These are phyloP conservation scores for Lasiodiplodia sp. DNA, from an alignment of 2,329 filamentous ascomycete genomes.

Conservation along the genomic window DNA sequence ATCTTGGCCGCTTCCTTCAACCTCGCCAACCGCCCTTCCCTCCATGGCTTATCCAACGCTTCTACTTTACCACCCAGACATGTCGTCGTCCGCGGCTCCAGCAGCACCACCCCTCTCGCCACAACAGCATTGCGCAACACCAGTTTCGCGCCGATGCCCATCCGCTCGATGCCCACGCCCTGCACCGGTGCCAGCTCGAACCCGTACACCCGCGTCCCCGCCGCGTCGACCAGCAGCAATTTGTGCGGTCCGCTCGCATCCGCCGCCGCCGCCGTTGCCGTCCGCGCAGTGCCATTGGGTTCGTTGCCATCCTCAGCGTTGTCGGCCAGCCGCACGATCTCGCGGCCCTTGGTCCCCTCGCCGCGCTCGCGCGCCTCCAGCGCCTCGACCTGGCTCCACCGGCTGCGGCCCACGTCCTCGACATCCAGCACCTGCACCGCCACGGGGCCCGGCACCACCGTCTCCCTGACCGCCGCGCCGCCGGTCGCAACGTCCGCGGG, in stretches of 20 bases:
- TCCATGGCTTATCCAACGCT: constrained; percentile 79
- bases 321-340: constrained; percentile 76
- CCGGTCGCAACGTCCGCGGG: constrained; percentile 65
- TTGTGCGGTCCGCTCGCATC: constrained; percentile 85
- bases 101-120: constrained; percentile 77
- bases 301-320: constrained; percentile 38
- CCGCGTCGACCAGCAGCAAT: constrained; percentile 80
- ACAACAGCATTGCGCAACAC: constrained; percentile 72
- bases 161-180: constrained; percentile 75
- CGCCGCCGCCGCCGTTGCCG: constrained; percentile 39
- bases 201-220: constrained; percentile 76
- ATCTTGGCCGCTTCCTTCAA: constrained; percentile 65
- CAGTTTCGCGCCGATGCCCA: constrained; percentile 82
- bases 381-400: constrained; percentile 87
- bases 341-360: constrained; percentile 76
- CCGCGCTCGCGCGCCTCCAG: constrained; percentile 77
- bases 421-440: constrained; percentile 85
- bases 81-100: constrained; percentile 73
- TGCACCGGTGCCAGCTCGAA: constrained; percentile 63
- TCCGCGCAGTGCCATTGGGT: constrained; percentile 32
- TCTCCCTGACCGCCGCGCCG: constrained; percentile 58
- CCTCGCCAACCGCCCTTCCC: constrained; percentile 71
- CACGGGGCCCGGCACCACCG: constrained; percentile 66
- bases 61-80: constrained; percentile 90
- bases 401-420: constrained; percentile 79